Base-by-base conservation (phyloP, 1,284 basidiomycete genomes). In the Moniliophthora roreri region DNA sequence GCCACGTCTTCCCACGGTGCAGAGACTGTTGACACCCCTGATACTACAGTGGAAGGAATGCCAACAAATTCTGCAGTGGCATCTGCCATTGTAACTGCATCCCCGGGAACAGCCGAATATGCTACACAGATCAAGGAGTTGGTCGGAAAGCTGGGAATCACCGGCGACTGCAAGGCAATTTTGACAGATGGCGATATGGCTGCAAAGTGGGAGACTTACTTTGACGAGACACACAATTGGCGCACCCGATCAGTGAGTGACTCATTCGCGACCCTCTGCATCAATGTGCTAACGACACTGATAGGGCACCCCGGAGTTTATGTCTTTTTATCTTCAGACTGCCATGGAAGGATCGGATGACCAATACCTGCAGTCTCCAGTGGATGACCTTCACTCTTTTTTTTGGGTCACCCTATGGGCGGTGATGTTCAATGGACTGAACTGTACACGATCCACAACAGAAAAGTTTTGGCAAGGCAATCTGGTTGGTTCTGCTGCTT, bases 321-420 rank as follows among this genome's bases (percentile, higher is more conserved):
- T 57, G 53, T 51, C 49, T 3, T n/a, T 39, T 1, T 2, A n/a
- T 6, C 46, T 57, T 18, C 52, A 44, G 1, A 1, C 1, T 8
- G 53, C 53, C 23, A 48, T 54, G 38, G 18, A 34, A 15, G 5
- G 16, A 0, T 16, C 32, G 8, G 3, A 1, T n/a, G n/a, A n/a
- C n/a, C 2, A 7, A 3, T 54, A 57, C 20, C 7, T 54, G 3
- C 56, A 54, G 3, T 51, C 55, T 0, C 55, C 55, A 1, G 24
- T 54, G 1, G 55, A 57, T 32, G 55, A 57, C 34, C 16, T 54
- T 9, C 32, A 57, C 9, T 57, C 55, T 0, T 57, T 57, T 13
- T 57, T 54, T 45, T 54, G 55, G 51, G 4, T 54, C 2, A 35
- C 49, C 15, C 16, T 42, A 0, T 57, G 55, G 55, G 52, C 52